A percentile compares a stretch with the other conserved stretches of the same genome.
These are phyloP conservation scores for Pichia sp. DNA, from an alignment of 1,139 yeast species.

Conservation along the genomic window DNA sequence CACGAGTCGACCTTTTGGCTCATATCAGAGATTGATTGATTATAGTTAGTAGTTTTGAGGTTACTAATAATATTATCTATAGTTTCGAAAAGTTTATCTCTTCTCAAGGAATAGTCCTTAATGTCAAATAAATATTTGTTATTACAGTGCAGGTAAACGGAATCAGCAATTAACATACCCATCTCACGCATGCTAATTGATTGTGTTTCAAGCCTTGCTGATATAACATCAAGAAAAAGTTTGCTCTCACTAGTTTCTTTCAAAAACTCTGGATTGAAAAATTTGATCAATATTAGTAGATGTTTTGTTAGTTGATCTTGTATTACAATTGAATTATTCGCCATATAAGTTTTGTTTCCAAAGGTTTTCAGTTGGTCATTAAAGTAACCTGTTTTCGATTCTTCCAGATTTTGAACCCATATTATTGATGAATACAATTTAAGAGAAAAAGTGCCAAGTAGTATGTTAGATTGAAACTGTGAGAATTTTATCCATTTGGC, in stretches of 20 bases:
- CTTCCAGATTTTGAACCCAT: slow-evolving; percentile 7
- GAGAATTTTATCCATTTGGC: too few species aligned
- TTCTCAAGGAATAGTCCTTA: slow-evolving; percentile 11
- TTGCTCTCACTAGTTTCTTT: background rate
- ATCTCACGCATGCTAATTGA: slow-evolving; percentile 18
- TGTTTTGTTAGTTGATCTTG: slow-evolving; percentile 13
- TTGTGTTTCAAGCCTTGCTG: slow-evolving; percentile 26
- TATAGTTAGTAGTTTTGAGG: background rate
- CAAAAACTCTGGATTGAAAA: slow-evolving; percentile 5
- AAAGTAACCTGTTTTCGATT: background rate
- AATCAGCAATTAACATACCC: slow-evolving; percentile 29
- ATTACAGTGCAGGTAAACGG: slow-evolving; percentile 16
- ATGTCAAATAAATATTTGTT: slow-evolving; percentile 24
- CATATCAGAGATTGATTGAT: background rate
- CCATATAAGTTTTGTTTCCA: slow-evolving; percentile 12
- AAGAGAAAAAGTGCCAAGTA: too few species aligned
- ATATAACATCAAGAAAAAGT: slow-evolving; percentile 23
- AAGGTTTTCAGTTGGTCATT: slow-evolving; percentile 5
- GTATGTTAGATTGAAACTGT: too few species aligned
- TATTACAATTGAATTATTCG: slow-evolving; percentile 1
- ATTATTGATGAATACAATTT: background rate
- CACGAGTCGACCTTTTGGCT: background rate
- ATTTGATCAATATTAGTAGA: slow-evolving; percentile 12
- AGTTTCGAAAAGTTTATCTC: slow-evolving; percentile 7
- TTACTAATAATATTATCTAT: too few species aligned